Evolutionary conservation across 202 grass and related monocot genomes (phyloP).

Genomic region (Miscanthus sacchariflorus): DNA sequence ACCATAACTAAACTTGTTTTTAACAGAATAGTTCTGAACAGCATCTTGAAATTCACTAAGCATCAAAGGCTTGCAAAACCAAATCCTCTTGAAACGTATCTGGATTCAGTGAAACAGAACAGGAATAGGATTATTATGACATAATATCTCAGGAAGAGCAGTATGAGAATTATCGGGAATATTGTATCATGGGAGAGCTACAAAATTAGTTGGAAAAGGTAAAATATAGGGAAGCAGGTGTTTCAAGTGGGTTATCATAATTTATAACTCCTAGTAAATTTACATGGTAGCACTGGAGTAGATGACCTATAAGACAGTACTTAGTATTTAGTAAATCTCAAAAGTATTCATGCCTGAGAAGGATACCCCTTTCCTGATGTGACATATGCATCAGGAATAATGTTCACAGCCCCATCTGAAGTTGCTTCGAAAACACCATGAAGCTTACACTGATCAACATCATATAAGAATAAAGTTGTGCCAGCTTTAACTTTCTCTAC

Average conservation of each 20-base stretch:
- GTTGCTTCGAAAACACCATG: slow-evolving; percentile 75
- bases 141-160: slow-evolving; percentile 8
- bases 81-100: slow-evolving; percentile 68
- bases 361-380: slow-evolving; percentile 49
- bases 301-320: slow-evolving; percentile 7
- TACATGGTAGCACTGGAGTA: slow-evolving; percentile 2
- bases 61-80: slow-evolving; percentile 67
- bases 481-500: slow-evolving; percentile 62
- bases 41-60: slow-evolving; percentile 54
- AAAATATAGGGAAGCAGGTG: neutral
- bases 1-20: slow-evolving; percentile 45
- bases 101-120: slow-evolving; percentile 44
- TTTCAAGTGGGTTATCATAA: slow-evolving; percentile 1
- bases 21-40: slow-evolving; percentile 34
- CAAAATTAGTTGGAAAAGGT: neutral
- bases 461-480: slow-evolving; percentile 62
- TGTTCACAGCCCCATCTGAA: slow-evolving; percentile 68
- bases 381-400: slow-evolving; percentile 63
- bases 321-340: slow-evolving; percentile 21
- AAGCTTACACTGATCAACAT: slow-evolving; percentile 57
- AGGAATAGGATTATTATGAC: slow-evolving; percentile 22
- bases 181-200: neutral
- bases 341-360: slow-evolving; percentile 52
- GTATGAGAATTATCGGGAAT: neutral
- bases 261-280: neutral